Conservation (phyloP, 148 eudicot genomes). For the Fagopyrum esculentum region DNA sequence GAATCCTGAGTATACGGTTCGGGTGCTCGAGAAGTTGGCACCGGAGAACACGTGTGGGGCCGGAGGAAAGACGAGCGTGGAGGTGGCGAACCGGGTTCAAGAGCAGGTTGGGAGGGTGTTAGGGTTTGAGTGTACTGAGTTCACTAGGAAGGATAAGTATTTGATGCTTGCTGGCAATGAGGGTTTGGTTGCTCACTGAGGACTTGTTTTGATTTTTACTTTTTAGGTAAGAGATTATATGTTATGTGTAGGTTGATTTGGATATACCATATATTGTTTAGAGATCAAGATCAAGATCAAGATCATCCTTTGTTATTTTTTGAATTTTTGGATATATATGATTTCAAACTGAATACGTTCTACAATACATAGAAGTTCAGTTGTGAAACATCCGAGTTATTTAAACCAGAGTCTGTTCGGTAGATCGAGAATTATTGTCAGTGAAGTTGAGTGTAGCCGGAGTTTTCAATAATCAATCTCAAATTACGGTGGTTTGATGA, state of each 20-base stretch:
- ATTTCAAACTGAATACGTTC: neutral
- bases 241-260: conserved; percentile 8
- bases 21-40: conserved; percentile 22
- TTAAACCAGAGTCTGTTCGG: no score
- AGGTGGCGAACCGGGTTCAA: conserved; percentile 35
- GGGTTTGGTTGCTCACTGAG: conserved; percentile 17
- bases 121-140: conserved; percentile 25
- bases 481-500: no score
- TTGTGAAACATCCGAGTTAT: neutral
- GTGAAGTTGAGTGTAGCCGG: no score
- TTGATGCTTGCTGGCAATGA: conserved; percentile 25
- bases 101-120: conserved; percentile 23
- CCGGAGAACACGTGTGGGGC: conserved; percentile 20
- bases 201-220: neutral
- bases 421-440: no score
- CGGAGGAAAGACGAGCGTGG: conserved; percentile 21
- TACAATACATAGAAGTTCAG: neutral
- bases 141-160: conserved; percentile 34
- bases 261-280: conserved; percentile 1
- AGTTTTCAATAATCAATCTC: no score
- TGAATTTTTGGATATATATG: no score
- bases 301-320: neutral
- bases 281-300: neutral
- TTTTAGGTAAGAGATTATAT: neutral
- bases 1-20: conserved; percentile 39